Evolutionary conservation across 345 rosid species (phyloP).

Genomic region (Melaleuca alternifolia): DNA sequence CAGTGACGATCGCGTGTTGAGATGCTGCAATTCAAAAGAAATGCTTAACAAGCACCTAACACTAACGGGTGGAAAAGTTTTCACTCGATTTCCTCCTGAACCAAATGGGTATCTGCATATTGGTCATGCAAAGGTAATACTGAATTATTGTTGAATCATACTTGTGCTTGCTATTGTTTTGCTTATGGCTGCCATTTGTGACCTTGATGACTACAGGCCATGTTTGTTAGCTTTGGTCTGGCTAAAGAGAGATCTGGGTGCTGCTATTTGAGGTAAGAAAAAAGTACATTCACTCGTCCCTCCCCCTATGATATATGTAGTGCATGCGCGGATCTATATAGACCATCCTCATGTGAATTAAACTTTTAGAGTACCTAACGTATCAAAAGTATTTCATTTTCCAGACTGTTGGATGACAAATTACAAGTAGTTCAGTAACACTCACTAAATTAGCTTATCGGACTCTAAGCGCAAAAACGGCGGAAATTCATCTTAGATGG

Average conservation of each 20-base stretch:
- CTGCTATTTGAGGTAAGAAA: conserved; percentile 70
- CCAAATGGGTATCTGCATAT: conserved; percentile 99
- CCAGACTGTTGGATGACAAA: neutral
- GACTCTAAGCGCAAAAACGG: neutral
- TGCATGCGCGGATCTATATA: neutral
- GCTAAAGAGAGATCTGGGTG: conserved; percentile 88
- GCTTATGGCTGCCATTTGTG: neutral
- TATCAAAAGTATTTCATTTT: neutral
- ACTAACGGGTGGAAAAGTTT: conserved; percentile 66
- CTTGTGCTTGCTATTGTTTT: neutral
- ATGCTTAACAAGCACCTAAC: conserved; percentile 75
- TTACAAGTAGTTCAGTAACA: neutral
- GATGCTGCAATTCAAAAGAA: conserved; percentile 77
- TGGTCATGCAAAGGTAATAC: conserved; percentile 93
- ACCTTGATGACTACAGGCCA: conserved; percentile 45
- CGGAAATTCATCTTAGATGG: neutral
- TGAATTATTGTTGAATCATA: neutral
- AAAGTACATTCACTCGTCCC: neutral
- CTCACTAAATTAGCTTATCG: neutral
- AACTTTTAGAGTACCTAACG: neutral
- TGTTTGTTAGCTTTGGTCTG: conserved; percentile 95
- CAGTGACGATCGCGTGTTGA: conserved; percentile 63
- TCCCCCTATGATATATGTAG: neutral
- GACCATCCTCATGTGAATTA: neutral
- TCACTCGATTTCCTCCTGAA: conserved; percentile 90